Percentiles rank a stretch among this genome's conserved stretches.
phyloP scores from a whole-genome alignment of 2,329 filamentous ascomycete genomes.

The Diplocarpon rosae region DNA sequence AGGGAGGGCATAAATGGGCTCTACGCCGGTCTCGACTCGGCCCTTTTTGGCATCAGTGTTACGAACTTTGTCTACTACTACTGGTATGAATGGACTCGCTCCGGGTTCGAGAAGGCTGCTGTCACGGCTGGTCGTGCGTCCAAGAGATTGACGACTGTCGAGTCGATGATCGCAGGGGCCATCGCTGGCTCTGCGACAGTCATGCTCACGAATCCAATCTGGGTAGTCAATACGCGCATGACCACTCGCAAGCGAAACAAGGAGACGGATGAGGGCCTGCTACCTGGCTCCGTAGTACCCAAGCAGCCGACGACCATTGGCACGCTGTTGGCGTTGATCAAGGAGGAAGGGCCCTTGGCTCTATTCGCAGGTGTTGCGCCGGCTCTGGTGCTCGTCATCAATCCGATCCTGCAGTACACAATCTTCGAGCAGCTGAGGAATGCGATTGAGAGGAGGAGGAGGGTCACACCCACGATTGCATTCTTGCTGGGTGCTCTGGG shows the following conservation, averaged over 20 bases:
- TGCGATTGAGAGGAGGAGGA: constrained; percentile 58
- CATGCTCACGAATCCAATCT: constrained; percentile 94
- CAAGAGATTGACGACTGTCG: constrained; percentile 78
- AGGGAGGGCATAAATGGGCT: constrained; percentile 83
- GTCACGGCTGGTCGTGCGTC: constrained; percentile 59
- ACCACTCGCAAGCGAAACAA: constrained; percentile 65
- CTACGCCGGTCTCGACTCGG: constrained; percentile 87
- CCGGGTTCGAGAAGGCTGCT: constrained; percentile 74
- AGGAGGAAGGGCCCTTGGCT: constrained; percentile 71
- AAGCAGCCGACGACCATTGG: constrained; percentile 63
- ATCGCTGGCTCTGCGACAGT: constrained; percentile 91
- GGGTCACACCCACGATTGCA: constrained; percentile 74
- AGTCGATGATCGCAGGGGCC: constrained; percentile 91
- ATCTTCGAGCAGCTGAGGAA: constrained; percentile 99
- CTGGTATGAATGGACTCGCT: constrained; percentile 97
- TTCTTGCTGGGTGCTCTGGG: constrained; percentile 88
- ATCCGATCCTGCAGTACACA: constrained; percentile 97
- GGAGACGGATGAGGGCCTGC: constrained; percentile 33
- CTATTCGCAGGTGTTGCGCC: constrained; percentile 90
- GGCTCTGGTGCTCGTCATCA: constrained; percentile 88
- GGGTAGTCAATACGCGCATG: constrained; percentile 98
- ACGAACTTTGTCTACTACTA: constrained; percentile 99
- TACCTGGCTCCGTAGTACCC: constrained; percentile 31
- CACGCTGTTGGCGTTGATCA: constrained; percentile 70
- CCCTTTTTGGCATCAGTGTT: constrained; percentile 92